Evolutionary conservation across 768 basidiomycete species (phyloP).

Genomic region (Amanita exitialis): DNA sequence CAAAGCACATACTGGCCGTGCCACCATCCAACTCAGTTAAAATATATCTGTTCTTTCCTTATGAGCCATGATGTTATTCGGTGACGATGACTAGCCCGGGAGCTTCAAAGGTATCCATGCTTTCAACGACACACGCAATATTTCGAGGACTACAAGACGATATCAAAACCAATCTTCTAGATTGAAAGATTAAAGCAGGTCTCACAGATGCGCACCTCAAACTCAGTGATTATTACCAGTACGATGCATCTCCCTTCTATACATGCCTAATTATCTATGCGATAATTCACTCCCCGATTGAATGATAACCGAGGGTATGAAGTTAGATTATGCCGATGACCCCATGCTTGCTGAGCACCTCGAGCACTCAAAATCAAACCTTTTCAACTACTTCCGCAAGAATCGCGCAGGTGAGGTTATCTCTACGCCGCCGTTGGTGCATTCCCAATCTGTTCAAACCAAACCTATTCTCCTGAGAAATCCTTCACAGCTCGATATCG

Average conservation of each 20-base stretch:
- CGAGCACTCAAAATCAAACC: conserved; percentile 8
- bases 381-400: conserved; percentile 3
- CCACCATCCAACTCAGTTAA: too few species aligned
- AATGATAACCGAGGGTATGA: conserved; percentile 8
- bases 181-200: conserved; percentile 11
- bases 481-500: conserved; percentile 1
- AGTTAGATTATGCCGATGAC: conserved; percentile 15
- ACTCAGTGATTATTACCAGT: conserved; percentile 22
- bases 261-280: conserved; percentile 19
- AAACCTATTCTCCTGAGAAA: not conserved
- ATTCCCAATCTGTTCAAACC: not conserved
- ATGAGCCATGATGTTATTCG: too few species aligned
- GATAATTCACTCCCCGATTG: not conserved
- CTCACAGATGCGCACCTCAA: conserved; percentile 20
- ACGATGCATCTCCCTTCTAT: conserved; percentile 21
- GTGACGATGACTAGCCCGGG: conserved; percentile 23
- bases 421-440: not conserved
- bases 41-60: too few species aligned
- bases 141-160: conserved; percentile 23
- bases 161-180: conserved; percentile 11
- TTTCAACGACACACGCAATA: conserved; percentile 21
- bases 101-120: conserved; percentile 18
- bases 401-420: conserved; percentile 6
- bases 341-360: conserved; percentile 10
- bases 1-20: conserved; percentile 12